A percentile compares a stretch with the other conserved stretches of the same genome.
phyloP scores from a whole-genome alignment of 2,329 filamentous ascomycete species.

The Atkinsonella texensis region DNA sequence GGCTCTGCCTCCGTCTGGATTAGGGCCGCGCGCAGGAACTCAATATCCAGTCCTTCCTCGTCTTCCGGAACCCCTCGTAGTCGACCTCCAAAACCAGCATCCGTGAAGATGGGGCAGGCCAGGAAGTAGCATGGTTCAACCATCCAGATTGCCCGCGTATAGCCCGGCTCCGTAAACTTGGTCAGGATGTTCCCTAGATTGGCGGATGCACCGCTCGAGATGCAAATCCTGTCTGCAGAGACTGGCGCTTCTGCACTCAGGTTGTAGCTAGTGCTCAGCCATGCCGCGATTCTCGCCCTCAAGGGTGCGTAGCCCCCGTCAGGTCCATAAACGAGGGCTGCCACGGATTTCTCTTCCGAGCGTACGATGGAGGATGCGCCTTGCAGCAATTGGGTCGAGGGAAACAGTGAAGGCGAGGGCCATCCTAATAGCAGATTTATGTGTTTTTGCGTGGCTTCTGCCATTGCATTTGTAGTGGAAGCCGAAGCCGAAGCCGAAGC shows the following conservation, averaged over 20 bases:
- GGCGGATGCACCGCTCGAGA: slow-evolving; percentile 79
- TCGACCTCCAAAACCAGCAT: slow-evolving; percentile 58
- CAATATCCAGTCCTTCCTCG: slow-evolving; percentile 62
- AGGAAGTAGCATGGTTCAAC: slow-evolving; percentile 75
- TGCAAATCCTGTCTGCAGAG: slow-evolving; percentile 49
- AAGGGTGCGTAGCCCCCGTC: slow-evolving; percentile 64
- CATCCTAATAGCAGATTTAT: slow-evolving; percentile 60
- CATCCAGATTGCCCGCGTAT: slow-evolving; percentile 68
- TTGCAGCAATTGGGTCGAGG: not conserved
- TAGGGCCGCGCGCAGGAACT: slow-evolving; percentile 25
- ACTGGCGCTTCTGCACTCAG: not conserved
- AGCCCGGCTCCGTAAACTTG: slow-evolving; percentile 67
- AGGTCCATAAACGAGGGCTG: slow-evolving; percentile 58
- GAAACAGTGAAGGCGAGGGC: slow-evolving; percentile 53
- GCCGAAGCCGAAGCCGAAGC: not conserved
- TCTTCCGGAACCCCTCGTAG: slow-evolving; percentile 65
- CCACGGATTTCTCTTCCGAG: slow-evolving; percentile 31
- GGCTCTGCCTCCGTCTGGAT: slow-evolving; percentile 17
- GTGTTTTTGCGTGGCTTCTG: slow-evolving; percentile 14
- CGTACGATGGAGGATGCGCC: slow-evolving; percentile 39
- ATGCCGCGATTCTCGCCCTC: slow-evolving; percentile 54
- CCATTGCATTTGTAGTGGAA: not conserved
- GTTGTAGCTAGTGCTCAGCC: slow-evolving; percentile 40
- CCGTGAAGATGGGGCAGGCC: slow-evolving; percentile 75
- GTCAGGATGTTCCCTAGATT: slow-evolving; percentile 66